Evolutionary conservation across 2,329 filamentous ascomycete genomes (phyloP).

Genomic region (Fusarium pseudoanthophilum): DNA sequence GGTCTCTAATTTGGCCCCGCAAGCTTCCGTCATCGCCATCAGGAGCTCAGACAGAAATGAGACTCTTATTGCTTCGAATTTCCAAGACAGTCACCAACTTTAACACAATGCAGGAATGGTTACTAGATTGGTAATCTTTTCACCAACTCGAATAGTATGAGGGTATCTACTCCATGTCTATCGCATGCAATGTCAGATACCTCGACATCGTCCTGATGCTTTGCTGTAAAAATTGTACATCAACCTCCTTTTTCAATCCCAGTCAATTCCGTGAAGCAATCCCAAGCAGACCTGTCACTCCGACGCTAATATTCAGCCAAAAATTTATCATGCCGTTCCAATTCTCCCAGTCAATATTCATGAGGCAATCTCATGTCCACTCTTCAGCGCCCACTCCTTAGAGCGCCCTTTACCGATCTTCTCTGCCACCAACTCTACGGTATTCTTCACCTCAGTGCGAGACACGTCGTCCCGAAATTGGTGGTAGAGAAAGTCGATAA

Average conservation of each 20-base stretch:
- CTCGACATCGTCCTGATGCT: conserved; percentile 15
- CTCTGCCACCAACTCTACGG: conserved; percentile 54
- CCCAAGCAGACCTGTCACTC: conserved; percentile 39
- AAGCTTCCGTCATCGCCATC: conserved; percentile 34
- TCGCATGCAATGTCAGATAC: conserved; percentile 24
- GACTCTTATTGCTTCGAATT: conserved; percentile 5
- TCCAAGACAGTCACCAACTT: not conserved
- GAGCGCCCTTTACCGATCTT: conserved; percentile 51
- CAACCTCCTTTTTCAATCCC: conserved; percentile 25
- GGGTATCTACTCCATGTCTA: conserved; percentile 33
- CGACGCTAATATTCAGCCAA: conserved; percentile 44
- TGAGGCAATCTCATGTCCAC: conserved; percentile 51
- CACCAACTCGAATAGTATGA: conserved; percentile 7
- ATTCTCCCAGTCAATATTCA: conserved; percentile 33
- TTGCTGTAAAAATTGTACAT: conserved; percentile 26
- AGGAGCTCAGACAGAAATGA: conserved; percentile 23
- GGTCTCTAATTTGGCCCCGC: conserved; percentile 39
- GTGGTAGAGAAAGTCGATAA: conserved; percentile 54
- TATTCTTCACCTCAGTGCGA: conserved; percentile 55
- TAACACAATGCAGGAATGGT: not conserved
- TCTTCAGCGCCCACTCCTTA: conserved; percentile 55
- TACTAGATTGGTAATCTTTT: conserved; percentile 15
- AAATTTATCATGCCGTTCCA: conserved; percentile 33
- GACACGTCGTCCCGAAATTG: conserved; percentile 53
- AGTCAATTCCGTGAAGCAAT: conserved; percentile 35